Percentiles rank a stretch among this genome's conserved stretches.
Evolutionary conservation across 768 basidiomycete genomes (phyloP).

Genomic region (Xerocomellus intermedius): DNA sequence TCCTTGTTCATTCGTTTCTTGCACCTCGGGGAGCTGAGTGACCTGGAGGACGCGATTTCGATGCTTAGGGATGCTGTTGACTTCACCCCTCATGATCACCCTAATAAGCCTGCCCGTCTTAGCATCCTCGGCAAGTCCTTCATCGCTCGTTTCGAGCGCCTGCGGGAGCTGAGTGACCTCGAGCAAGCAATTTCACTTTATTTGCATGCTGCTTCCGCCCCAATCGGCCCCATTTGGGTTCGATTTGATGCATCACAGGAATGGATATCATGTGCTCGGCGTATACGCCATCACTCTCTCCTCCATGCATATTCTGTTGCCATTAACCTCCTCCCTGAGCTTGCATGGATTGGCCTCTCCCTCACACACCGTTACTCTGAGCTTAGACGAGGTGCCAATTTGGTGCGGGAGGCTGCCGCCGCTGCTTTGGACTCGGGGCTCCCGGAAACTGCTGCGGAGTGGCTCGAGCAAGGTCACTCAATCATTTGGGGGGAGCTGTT

Average conservation of each 20-base stretch:
- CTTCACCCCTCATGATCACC: neutral
- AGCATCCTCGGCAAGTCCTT: neutral
- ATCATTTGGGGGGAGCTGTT: slow-evolving; percentile 16
- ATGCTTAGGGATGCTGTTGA: neutral
- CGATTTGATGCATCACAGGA: slow-evolving; percentile 4
- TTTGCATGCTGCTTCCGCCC: slow-evolving; percentile 1
- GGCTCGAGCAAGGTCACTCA: slow-evolving; percentile 14
- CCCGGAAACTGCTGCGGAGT: slow-evolving; percentile 6
- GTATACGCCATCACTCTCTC: slow-evolving; percentile 6
- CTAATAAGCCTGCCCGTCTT: neutral
- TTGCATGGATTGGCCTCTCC: slow-evolving; percentile 15
- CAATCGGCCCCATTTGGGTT: neutral
- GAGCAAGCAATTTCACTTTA: neutral
- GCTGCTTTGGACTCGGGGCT: slow-evolving; percentile 13
- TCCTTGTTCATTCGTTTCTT: neutral
- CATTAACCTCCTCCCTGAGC: slow-evolving; percentile 19
- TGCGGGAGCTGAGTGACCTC: neutral
- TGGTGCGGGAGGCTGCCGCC: slow-evolving; percentile 26
- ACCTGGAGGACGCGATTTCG: neutral
- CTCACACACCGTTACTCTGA: slow-evolving; percentile 15
- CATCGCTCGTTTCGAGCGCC: neutral
- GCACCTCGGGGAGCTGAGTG: neutral
- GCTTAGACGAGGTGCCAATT: slow-evolving; percentile 3
- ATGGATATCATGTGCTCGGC: slow-evolving; percentile 8
- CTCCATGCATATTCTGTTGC: slow-evolving; percentile 19